Evolutionary conservation across 805 yeast species (phyloP), one percentile per base, ranked within the genome.

Genomic region (Maudiozyma turicensis): DNA sequence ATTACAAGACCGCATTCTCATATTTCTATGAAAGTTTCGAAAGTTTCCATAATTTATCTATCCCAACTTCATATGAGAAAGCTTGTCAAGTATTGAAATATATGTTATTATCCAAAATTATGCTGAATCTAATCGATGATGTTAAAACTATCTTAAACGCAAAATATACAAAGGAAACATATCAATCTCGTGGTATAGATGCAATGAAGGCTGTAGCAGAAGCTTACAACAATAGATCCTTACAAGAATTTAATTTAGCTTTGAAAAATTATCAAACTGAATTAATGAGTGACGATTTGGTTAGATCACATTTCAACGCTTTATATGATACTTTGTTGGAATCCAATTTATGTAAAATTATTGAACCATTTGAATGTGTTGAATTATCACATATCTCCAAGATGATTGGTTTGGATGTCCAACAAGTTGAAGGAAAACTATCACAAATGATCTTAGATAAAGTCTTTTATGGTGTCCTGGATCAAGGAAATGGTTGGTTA

Each of bases 401-500:
- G 58, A 80, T 86, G 59, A 86, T 95, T 51, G 97, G 96, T 6
- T 77, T 95, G 53, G 91, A 89, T 55, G 73, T 81, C 44, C 84
- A 81, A 54, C 95, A 88, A 63, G 88, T 93, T 33, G 99, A 93
- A 70, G 95, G 95, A 20, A 93, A 93, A 67, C 75, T 93, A 54
- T 82, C 95, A 45, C 97, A 91, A 68, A 91, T 93, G 98, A 91
- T 93, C 58, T 76, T 93, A 59, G 99, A 93, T 68, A 84, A 87
- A 61, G 86, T 89, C n/a, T 88, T 93, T 59, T 85, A 82, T 63
- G 99, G 99, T 44, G 98, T 93, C 37, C 74, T 93, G 57, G 99
- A 93, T 67, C 99, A 93, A 72, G 98, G 98, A 44, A 90, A 90
- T 65, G 99, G 99, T 8, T 93, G 97, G 96, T 76, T 93, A 59